These are phyloP conservation scores for Entomortierella beljakovae DNA, from an alignment of 192 early-diverging fungal species.

Conservation along the genomic window DNA sequence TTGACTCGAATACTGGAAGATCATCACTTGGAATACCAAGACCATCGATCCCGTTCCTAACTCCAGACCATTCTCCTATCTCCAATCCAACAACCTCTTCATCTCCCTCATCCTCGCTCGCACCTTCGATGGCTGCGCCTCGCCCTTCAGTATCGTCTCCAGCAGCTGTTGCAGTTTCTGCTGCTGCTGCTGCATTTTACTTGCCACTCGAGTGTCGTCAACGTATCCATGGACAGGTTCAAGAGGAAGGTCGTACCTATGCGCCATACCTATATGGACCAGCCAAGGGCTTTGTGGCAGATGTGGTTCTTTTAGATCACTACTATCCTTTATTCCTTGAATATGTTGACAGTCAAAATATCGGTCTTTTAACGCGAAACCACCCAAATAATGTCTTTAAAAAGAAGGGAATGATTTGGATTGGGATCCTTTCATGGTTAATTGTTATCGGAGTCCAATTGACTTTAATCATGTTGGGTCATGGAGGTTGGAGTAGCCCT, in stretches of 20 bases:
- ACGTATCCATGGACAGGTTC: conserved; percentile 38
- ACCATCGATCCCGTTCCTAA: background rate
- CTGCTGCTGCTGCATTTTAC: conserved; percentile 43
- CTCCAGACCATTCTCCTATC: background rate
- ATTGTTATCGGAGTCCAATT: conserved; percentile 17
- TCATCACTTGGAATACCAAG: background rate
- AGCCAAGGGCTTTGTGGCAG: conserved; percentile 50
- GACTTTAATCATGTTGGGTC: conserved; percentile 16
- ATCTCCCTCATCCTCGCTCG: background rate
- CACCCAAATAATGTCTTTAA: conserved; percentile 32
- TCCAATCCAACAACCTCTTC: background rate
- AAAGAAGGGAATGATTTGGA: conserved; percentile 31
- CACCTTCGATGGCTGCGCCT: background rate
- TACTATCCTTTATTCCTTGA: conserved; percentile 48
- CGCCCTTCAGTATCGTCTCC: conserved; percentile 9
- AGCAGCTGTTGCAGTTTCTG: conserved; percentile 38
- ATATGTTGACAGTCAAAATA: conserved; percentile 33
- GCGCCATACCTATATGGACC: conserved; percentile 41
- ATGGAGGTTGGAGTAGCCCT: conserved; percentile 39
- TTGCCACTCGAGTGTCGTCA: conserved; percentile 43
- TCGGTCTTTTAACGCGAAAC: conserved; percentile 22
- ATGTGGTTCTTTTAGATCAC: conserved; percentile 42
- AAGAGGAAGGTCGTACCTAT: conserved; percentile 37
- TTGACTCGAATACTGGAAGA: background rate
- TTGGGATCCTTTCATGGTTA: conserved; percentile 17